These are phyloP conservation scores for Phytophthora pini DNA, from an alignment of 352 stramenopile genomes.

Conservation along the genomic window DNA sequence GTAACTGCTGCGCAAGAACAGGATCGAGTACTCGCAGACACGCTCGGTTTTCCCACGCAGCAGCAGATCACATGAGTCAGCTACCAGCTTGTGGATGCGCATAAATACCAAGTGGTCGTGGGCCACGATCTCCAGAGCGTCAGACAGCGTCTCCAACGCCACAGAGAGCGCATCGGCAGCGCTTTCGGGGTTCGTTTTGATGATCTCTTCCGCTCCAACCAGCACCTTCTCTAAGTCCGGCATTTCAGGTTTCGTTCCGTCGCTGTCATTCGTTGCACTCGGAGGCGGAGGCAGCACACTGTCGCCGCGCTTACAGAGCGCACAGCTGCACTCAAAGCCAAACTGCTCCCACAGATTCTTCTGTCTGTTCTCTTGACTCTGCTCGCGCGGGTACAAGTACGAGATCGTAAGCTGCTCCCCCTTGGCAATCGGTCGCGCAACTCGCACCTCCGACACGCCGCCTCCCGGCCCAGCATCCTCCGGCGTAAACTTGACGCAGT, in stretches of 20 bases:
- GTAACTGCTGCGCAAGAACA: slow-evolving; percentile 88
- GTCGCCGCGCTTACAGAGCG: slow-evolving; percentile 74
- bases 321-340: slow-evolving; percentile 86
- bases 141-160: slow-evolving; percentile 82
- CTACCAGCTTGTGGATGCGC: slow-evolving; percentile 91
- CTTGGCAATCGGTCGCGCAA: slow-evolving; percentile 81
- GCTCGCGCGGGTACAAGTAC: slow-evolving; percentile 92
- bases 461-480: slow-evolving; percentile 43
- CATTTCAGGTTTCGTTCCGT: slow-evolving; percentile 39
- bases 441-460: slow-evolving; percentile 92
- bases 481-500: slow-evolving; percentile 94
- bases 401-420: slow-evolving; percentile 94
- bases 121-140: slow-evolving; percentile 82
- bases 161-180: slow-evolving; percentile 65
- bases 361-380: slow-evolving; percentile 83
- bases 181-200: slow-evolving; percentile 51
- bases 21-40: slow-evolving; percentile 85
- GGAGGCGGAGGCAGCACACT: slow-evolving; percentile 57
- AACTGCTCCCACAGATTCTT: slow-evolving; percentile 92
- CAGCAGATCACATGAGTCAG: slow-evolving; percentile 90
- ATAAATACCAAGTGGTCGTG: slow-evolving; percentile 91
- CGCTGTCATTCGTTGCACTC: slow-evolving; percentile 21
- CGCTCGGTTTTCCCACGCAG: slow-evolving; percentile 65
- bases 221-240: slow-evolving; percentile 74
- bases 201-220: slow-evolving; percentile 60